Percentiles rank a stretch among this genome's conserved stretches.
These are phyloP conservation scores for Trichosporon faecale DNA, from an alignment of 1,284 basidiomycete genomes.

Conservation along the genomic window DNA sequence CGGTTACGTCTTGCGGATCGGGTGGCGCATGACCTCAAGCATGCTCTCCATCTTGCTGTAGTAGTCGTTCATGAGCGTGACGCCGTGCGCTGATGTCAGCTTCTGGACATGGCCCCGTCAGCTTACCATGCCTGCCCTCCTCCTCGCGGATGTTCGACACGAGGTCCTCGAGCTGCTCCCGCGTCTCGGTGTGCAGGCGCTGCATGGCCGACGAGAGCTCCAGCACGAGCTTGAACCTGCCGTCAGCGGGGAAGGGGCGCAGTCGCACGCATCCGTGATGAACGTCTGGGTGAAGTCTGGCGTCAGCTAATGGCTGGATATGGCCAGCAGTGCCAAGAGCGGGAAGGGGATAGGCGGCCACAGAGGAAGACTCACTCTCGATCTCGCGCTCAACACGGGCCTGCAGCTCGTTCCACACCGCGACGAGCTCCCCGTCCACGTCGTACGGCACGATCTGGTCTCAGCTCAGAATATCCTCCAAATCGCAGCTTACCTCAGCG, in stretches of 20 bases:
- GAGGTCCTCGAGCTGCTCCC: slow-evolving; percentile 1
- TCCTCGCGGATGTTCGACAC: slow-evolving; percentile 3
- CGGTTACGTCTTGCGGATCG: neutral
- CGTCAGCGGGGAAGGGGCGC: neutral
- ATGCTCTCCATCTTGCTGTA: neutral
- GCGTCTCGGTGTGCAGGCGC: neutral
- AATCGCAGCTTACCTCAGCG: neutral
- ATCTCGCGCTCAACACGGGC: neutral
- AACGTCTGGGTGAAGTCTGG: neutral
- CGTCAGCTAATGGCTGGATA: neutral
- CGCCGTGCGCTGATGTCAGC: neutral
- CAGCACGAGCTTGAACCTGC: slow-evolving; percentile 1
- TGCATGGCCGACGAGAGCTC: neutral
- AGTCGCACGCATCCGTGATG: neutral
- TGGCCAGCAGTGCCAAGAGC: too few species aligned
- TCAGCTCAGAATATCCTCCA: too few species aligned
- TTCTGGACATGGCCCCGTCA: neutral
- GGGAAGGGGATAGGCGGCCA: too few species aligned
- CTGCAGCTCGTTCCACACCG: slow-evolving; percentile 10
- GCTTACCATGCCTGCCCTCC: slow-evolving; percentile 2
- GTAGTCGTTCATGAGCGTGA: slow-evolving; percentile 8
- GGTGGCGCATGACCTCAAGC: neutral
- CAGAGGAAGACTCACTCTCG: neutral
- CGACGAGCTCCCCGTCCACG: neutral
- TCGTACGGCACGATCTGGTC: neutral